Evolutionary conservation across 371 early-diverging fungal genomes (phyloP).

Genomic region (Apophysomyces variabilis): DNA sequence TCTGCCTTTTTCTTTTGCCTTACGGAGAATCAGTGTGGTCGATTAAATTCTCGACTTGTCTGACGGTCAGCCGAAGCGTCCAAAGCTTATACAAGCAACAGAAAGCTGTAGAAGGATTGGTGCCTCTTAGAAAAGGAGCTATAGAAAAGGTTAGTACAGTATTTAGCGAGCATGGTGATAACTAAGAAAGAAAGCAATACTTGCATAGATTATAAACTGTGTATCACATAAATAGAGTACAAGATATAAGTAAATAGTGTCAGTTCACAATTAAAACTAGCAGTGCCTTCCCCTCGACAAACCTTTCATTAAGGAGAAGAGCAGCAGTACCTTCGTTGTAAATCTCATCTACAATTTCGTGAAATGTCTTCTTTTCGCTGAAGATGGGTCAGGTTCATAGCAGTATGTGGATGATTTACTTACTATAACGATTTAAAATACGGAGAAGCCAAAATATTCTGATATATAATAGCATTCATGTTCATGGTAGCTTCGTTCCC

Average conservation of each 20-base stretch:
- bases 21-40: slow-evolving; percentile 83
- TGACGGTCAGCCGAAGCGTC: slow-evolving; percentile 78
- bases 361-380: slow-evolving; percentile 78
- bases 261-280: slow-evolving; percentile 5
- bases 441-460: slow-evolving; percentile 72
- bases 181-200: not conserved
- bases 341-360: slow-evolving; percentile 86
- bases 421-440: slow-evolving; percentile 76
- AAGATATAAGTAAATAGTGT: not conserved
- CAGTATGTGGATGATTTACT: slow-evolving; percentile 23
- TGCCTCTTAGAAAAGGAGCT: slow-evolving; percentile 88
- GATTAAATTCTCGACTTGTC: slow-evolving; percentile 79
- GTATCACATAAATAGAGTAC: slow-evolving; percentile 7
- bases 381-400: slow-evolving; percentile 11
- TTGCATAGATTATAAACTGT: slow-evolving; percentile 24
- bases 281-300: slow-evolving; percentile 22
- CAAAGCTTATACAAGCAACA: slow-evolving; percentile 88
- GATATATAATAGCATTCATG: slow-evolving; percentile 75
- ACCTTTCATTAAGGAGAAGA: slow-evolving; percentile 28
- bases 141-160: not conserved
- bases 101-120: slow-evolving; percentile 83
- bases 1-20: slow-evolving; percentile 22
- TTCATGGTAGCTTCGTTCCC: slow-evolving; percentile 88
- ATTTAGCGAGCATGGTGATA: not conserved
- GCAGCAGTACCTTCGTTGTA: slow-evolving; percentile 69